These are phyloP conservation scores for Yarrowia sp. DNA, from an alignment of 805 yeast species.

Conservation along the genomic window DNA sequence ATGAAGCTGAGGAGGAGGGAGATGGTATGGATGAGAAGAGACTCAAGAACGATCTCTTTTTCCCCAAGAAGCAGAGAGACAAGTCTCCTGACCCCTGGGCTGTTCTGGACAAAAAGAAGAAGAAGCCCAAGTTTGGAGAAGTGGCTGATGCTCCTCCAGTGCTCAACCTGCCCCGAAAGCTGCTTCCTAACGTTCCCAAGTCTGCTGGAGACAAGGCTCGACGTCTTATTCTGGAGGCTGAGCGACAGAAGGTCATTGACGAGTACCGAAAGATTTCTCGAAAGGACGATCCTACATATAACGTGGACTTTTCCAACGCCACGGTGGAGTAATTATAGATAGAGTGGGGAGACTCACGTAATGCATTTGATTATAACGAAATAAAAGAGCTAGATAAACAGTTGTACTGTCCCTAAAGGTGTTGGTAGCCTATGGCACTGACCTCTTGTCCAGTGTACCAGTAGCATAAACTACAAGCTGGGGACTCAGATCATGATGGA, in stretches of 20 bases:
- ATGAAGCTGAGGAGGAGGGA: constrained; percentile 28
- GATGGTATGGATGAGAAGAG: constrained; percentile 16
- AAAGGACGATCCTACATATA: constrained; percentile 21
- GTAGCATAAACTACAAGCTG: too few relatives aligned
- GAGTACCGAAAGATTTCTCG: constrained; percentile 38
- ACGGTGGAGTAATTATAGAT: neutral
- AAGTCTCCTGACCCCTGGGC: constrained; percentile 48
- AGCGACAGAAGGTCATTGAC: constrained; percentile 41
- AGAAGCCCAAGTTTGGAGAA: constrained; percentile 43
- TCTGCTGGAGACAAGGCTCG: constrained; percentile 43
- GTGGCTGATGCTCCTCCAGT: constrained; percentile 45
- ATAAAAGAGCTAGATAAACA: too few relatives aligned
- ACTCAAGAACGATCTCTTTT: neutral
- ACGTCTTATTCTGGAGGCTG: constrained; percentile 41
- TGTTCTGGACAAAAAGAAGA: constrained; percentile 33
- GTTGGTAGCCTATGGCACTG: too few relatives aligned
- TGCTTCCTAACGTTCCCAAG: constrained; percentile 42
- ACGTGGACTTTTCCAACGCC: constrained; percentile 21
- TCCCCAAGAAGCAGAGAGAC: constrained; percentile 32
- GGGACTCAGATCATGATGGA: too few relatives aligned
- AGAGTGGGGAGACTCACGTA: too few relatives aligned
- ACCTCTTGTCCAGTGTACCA: too few relatives aligned
- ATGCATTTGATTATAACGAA: neutral
- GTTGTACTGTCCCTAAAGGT: too few relatives aligned
- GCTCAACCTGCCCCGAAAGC: constrained; percentile 38